Evolutionary conservation across 1,139 yeast genomes (phyloP).

Genomic region (Geotrichum candidum): DNA sequence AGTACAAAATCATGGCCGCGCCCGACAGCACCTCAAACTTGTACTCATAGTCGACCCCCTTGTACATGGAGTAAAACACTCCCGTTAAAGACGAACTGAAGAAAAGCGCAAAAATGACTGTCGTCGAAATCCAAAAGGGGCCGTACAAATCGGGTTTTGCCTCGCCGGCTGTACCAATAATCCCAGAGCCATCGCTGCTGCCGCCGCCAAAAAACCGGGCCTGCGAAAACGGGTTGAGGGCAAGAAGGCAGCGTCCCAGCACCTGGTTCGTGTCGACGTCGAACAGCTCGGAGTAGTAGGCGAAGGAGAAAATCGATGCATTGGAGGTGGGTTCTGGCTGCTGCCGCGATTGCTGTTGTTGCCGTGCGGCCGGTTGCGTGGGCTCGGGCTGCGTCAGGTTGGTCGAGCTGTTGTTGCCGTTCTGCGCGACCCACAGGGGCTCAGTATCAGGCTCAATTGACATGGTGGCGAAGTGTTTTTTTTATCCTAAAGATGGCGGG

Average conservation of each 20-base stretch:
- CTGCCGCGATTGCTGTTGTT: neutral
- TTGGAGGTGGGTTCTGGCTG: neutral
- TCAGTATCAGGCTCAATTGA: conserved; percentile 4
- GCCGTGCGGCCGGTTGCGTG: neutral
- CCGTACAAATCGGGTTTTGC: conserved; percentile 61
- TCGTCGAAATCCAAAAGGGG: conserved; percentile 78
- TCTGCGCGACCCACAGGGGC: conserved; percentile 4
- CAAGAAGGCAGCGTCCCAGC: conserved; percentile 32
- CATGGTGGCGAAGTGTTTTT: neutral
- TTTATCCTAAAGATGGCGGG: too few relatives aligned
- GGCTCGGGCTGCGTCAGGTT: neutral
- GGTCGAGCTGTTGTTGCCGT: neutral
- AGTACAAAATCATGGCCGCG: conserved; percentile 63
- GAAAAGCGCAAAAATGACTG: conserved; percentile 65
- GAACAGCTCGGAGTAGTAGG: conserved; percentile 53
- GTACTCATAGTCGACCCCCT: conserved; percentile 47
- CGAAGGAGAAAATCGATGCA: conserved; percentile 43
- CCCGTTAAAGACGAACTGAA: conserved; percentile 65
- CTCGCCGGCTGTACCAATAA: conserved; percentile 29
- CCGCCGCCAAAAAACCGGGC: conserved; percentile 10
- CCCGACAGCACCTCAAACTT: conserved; percentile 57
- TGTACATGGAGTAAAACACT: conserved; percentile 40
- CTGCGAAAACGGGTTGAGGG: conserved; percentile 35
- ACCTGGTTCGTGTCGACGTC: conserved; percentile 62
- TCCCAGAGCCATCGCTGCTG: conserved; percentile 27